Evolutionary conservation across 805 yeast genomes (phyloP), one percentile per base, ranked within the genome.

Genomic region (Kurtzmaniella cleridarum): DNA sequence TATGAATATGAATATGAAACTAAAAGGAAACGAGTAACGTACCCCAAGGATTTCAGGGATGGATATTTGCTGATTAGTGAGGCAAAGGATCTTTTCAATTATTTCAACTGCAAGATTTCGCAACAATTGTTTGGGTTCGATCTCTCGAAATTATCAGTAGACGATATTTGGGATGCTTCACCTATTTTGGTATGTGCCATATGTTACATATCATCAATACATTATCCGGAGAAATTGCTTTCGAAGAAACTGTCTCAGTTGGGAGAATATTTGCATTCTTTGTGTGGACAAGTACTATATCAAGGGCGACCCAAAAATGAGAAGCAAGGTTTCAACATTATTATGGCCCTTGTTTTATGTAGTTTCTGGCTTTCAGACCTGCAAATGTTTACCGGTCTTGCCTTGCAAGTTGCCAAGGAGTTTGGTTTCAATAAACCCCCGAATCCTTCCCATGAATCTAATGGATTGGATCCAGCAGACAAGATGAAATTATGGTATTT

Each of bases 111-210:
- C 1, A 70, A 78, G 39, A 76, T 81, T 26, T 64, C 82, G 1
- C 79, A 80, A 9, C 85, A 80, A 48, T 58, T 81, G 33, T 80
- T 79, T 63, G 89, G 88, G 1, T 81, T 81, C 53, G 77, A 72
- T 32, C 62, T 80, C 3, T 64, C 78, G 1, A 61, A 69, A 34
- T 68, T 77, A 38, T 61, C 73, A 1, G 69, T 76, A 3, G 72
- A 71, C 6, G 56, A 55, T 3, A 59, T 78, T 7, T 79, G 85
- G 81, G 55, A 61, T 2, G 54, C 65, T 3, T 77, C 82, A 20
- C 83, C 84, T 0, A 58, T 81, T 5, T 57, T 81, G 28, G 71
- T 81, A 3, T 73, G 77, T 29, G 75, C 85, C 2, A 71, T 81
- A 2, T 73, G 82, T 49, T 68, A 81, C 4, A 77, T 81, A 11